Percentiles rank a stretch among this genome's conserved stretches.
Conservation (phyloP, 2,329 filamentous ascomycete genomes). For the Monosporascus sp. region DNA sequence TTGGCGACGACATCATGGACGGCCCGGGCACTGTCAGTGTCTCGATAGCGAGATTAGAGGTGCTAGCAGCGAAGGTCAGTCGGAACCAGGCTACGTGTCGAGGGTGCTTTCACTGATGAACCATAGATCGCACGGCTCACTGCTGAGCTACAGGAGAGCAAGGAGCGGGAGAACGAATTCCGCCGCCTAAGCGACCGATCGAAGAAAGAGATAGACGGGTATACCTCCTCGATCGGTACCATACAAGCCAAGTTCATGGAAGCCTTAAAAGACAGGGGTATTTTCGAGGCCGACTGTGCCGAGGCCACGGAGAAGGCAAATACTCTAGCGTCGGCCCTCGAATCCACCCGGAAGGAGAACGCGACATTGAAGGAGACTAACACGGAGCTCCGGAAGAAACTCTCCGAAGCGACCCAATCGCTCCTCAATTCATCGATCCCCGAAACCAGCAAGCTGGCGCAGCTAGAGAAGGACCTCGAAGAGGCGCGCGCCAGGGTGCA, state of each 20-base stretch:
- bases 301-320: constrained; percentile 31
- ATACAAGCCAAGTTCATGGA: constrained; percentile 43
- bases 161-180: constrained; percentile 29
- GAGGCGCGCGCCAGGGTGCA: constrained; percentile 35
- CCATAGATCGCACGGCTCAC: constrained; percentile 33
- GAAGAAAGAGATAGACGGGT: constrained; percentile 40
- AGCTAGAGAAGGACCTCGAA: constrained; percentile 33
- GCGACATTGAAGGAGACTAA: constrained; percentile 33
- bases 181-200: constrained; percentile 37
- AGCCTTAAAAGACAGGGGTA: constrained; percentile 28
- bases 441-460: constrained; percentile 33
- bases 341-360: constrained; percentile 32
- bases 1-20: constrained; percentile 15
- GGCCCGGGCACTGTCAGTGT: constrained; percentile 19
- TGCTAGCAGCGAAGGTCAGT: constrained; percentile 24
- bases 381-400: constrained; percentile 28
- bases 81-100: background rate
- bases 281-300: constrained; percentile 39
- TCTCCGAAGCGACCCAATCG: constrained; percentile 28
- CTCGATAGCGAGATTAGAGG: constrained; percentile 25
- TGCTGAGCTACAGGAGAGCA: constrained; percentile 26
- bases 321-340: constrained; percentile 26
- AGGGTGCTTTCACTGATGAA: constrained; percentile 7
- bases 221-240: constrained; percentile 36
- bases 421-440: constrained; percentile 33